These are phyloP conservation scores for Arthroderma sp. DNA, from an alignment of 2,329 filamentous ascomycete species.

Conservation along the genomic window DNA sequence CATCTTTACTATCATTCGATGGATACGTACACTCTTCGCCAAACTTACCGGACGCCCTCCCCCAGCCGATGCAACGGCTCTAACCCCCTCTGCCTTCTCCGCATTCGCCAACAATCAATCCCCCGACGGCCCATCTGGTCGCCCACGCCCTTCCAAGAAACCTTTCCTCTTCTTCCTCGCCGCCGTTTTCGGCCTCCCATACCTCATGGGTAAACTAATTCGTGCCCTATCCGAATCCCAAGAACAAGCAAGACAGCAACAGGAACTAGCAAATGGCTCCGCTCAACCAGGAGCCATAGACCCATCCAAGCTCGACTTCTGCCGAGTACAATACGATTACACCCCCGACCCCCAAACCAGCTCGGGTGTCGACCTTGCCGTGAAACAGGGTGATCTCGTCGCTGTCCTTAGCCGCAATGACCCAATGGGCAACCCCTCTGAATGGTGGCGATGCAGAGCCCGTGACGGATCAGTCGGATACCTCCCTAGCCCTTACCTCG, in stretches of 20 bases:
- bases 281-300: slow-evolving; percentile 48
- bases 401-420: slow-evolving; percentile 88
- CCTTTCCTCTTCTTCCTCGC: slow-evolving; percentile 92
- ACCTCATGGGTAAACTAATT: slow-evolving; percentile 94
- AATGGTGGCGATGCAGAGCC: slow-evolving; percentile 94
- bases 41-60: slow-evolving; percentile 85
- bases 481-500: slow-evolving; percentile 78
- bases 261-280: slow-evolving; percentile 35
- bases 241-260: slow-evolving; percentile 42
- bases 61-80: slow-evolving; percentile 70
- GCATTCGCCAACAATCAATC: slow-evolving; percentile 55
- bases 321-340: slow-evolving; percentile 88
- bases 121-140: slow-evolving; percentile 24
- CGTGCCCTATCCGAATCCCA: slow-evolving; percentile 67
- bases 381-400: slow-evolving; percentile 90
- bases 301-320: slow-evolving; percentile 88
- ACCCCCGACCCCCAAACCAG: slow-evolving; percentile 54
- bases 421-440: slow-evolving; percentile 77
- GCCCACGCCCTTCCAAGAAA: slow-evolving; percentile 72
- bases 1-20: slow-evolving; percentile 90
- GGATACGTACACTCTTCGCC: slow-evolving; percentile 81
- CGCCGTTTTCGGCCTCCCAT: slow-evolving; percentile 88
- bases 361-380: slow-evolving; percentile 71
- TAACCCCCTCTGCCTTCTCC: slow-evolving; percentile 86
- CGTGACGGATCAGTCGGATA: slow-evolving; percentile 85